Evolutionary conservation across 2,329 filamentous ascomycete genomes (phyloP), one percentile per base, ranked within the genome.

Genomic region (Penicillium sp.): DNA sequence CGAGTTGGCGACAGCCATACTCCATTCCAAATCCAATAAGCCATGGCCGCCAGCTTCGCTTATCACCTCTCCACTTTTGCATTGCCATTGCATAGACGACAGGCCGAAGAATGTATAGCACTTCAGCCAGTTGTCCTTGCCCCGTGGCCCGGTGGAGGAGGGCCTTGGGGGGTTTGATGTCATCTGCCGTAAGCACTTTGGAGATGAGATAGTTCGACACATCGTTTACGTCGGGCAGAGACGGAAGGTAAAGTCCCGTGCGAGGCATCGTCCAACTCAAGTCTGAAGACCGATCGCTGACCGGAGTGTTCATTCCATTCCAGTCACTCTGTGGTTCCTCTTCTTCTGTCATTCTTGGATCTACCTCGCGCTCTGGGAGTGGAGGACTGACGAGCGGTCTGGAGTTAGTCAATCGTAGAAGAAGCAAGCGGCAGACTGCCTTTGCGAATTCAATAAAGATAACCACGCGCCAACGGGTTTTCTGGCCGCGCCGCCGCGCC

Each of bases 131-230:
- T 64, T 92, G 90, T 1, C 92, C 92, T 59, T 89, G 87, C 1
- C 94, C 81, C 3, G 72, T 75, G 31, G 80, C 80, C 35, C 86
- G 86, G 70, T 95, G 92, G n/a, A 97, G 81, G 7, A 99, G 83
- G 52, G 89, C 87, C 35, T 89, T 88, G 0, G 94, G 90, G 0
- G 93, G 90, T 73, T 96, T 97, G 78, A 99, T 94, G 71, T 97
- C 94, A 75, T 99, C 94, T 9, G 94, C 91, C 0, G 91, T 96
- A 45, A 99, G 82, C 13, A 97, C 93, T 63, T 95, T 92, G 34
- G 89, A 88, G 24, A 96, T 85, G 5, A 99, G 84, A 73, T 96
- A 99, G 43, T 85, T 85, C 49, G 90, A 90, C 57, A 97, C 92
- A 65, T 96, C 90, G 50, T 87, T 83, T 1, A 88, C 84, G 55